These are phyloP conservation scores for Harringtonia aguacate DNA, from an alignment of 2,329 filamentous ascomycete species.

Conservation along the genomic window DNA sequence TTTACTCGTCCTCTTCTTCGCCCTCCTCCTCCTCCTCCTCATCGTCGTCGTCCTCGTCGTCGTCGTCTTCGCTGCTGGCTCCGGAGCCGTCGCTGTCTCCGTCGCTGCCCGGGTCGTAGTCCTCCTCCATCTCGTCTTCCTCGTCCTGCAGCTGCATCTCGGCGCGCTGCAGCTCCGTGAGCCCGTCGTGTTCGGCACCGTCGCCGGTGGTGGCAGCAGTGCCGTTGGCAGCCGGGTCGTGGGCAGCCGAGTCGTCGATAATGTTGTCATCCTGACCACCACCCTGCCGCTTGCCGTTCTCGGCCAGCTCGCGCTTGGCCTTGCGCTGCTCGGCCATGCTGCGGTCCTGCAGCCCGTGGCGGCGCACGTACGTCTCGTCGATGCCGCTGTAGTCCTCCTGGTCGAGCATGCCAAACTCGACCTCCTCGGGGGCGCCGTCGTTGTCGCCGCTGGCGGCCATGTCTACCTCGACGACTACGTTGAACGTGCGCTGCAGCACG, in stretches of 20 bases:
- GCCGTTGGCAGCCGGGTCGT: slow-evolving; percentile 21
- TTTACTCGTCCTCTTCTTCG: slow-evolving; percentile 10
- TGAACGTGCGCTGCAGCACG: slow-evolving; percentile 58
- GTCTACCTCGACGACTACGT: slow-evolving; percentile 53
- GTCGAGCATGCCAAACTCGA: slow-evolving; percentile 60
- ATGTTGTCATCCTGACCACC: slow-evolving; percentile 30
- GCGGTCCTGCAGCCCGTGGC: slow-evolving; percentile 51
- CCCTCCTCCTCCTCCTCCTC: slow-evolving; percentile 26
- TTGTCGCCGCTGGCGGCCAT: slow-evolving; percentile 30
- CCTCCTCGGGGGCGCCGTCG: slow-evolving; percentile 32
- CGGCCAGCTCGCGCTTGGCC: slow-evolving; percentile 50
- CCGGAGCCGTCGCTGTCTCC: slow-evolving; percentile 49
- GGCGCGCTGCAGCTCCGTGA: slow-evolving; percentile 37
- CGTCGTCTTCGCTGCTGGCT: slow-evolving; percentile 37
- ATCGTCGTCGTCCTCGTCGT: slow-evolving; percentile 36
- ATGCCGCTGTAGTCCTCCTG: slow-evolving; percentile 57
- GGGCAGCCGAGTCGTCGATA: slow-evolving; percentile 22
- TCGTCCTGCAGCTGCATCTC: slow-evolving; percentile 44
- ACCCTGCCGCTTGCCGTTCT: slow-evolving; percentile 39
- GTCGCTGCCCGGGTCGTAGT: slow-evolving; percentile 54
- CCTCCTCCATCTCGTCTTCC: slow-evolving; percentile 54
- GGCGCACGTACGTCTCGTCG: slow-evolving; percentile 49
- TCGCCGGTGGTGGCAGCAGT: no score
- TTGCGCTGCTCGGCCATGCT: slow-evolving; percentile 60
- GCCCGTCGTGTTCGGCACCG: slow-evolving; percentile 25